Evolutionary conservation across 345 rosid genomes (phyloP), one percentile per base, ranked within the genome.

Genomic region (Orychophragmus violaceus): DNA sequence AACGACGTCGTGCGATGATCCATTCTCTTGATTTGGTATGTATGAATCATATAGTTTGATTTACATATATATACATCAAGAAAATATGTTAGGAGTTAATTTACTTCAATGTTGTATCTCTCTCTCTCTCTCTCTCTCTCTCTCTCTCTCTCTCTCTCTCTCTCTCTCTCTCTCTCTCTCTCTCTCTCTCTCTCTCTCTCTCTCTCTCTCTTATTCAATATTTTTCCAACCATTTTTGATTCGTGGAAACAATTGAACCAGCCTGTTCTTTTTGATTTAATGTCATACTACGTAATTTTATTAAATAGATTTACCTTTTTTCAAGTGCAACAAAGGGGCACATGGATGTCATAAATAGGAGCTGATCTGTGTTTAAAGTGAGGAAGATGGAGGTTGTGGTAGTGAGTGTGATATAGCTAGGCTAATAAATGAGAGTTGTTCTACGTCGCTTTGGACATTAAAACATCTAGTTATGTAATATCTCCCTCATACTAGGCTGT

Each of bases 371-470:
- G 67, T 41, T 59, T 72, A 49, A 72, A 72, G 77, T 39, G 66
- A 66, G 72, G 72, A 59, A 52, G 72, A 66, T 74, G 72, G 77
- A 74, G 14, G 77, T 73, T 73, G 77, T 72, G 77, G 42, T 51
- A 57, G 54, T 62, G 19, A 44, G 71, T 57, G 61, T 45, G 64
- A 57, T 62, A 2, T 53, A 52, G 67, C 52, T 60, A 59, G 16
- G 64, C 52, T 59, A 60, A 66, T 74, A 74, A 74, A 74, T 74
- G 77, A 44, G 35, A 44, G 58, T 74, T 14, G 77, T 60, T 67
- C 50, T 63, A 74, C 72, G 77, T 66, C 77, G 63, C 77, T 66
- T 66, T 74, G 21, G 11, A 17, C 14, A 42, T 27, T 48, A 32
- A 29, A 57, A 63, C 59, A 57, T 27, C 2, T 58, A 37, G 44